Percentiles rank a stretch among this genome's conserved stretches.
Evolutionary conservation across 179 eudicot genomes (phyloP).

Genomic region (Vitellaria paradoxa): DNA sequence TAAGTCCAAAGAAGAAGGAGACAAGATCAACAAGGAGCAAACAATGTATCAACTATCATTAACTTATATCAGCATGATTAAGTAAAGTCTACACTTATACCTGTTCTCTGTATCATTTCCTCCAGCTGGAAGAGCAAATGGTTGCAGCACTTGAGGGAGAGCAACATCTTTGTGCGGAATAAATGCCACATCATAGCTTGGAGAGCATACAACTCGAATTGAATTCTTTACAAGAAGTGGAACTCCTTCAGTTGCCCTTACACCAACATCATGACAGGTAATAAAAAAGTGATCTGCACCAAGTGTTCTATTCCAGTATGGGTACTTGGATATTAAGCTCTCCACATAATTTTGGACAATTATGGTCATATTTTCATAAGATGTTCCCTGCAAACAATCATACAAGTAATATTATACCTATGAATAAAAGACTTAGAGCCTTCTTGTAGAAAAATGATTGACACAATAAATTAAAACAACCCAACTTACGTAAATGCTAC

Average conservation of each 20-base stretch:
- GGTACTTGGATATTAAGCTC: slow-evolving; percentile 75
- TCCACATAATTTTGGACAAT: slow-evolving; percentile 82
- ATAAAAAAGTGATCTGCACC: slow-evolving; percentile 95
- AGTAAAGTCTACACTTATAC: slow-evolving; percentile 22
- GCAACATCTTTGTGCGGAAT: slow-evolving; percentile 98
- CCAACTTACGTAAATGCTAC: too few species aligned
- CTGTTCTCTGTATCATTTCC: slow-evolving; percentile 90
- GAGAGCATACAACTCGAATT: slow-evolving; percentile 90
- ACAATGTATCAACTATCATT: not conserved
- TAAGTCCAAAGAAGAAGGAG: too few species aligned
- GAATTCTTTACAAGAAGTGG: slow-evolving; percentile 82
- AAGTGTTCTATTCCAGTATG: slow-evolving; percentile 93
- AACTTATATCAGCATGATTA: not conserved
- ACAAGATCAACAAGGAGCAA: not conserved
- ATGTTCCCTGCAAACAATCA: slow-evolving; percentile 70
- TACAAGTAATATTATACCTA: not conserved
- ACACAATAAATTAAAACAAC: not conserved
- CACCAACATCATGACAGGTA: slow-evolving; percentile 93
- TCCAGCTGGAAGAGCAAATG: slow-evolving; percentile 96
- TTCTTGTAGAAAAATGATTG: not conserved
- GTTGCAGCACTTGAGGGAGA: slow-evolving; percentile 94
- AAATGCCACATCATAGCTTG: slow-evolving; percentile 87
- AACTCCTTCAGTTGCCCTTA: slow-evolving; percentile 87
- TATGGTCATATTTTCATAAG: slow-evolving; percentile 92
- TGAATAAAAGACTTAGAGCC: not conserved